Evolutionary conservation across 2,329 filamentous ascomycete genomes (phyloP), one percentile per base, ranked within the genome.

Genomic region (Trichophyton mentagrophytes): DNA sequence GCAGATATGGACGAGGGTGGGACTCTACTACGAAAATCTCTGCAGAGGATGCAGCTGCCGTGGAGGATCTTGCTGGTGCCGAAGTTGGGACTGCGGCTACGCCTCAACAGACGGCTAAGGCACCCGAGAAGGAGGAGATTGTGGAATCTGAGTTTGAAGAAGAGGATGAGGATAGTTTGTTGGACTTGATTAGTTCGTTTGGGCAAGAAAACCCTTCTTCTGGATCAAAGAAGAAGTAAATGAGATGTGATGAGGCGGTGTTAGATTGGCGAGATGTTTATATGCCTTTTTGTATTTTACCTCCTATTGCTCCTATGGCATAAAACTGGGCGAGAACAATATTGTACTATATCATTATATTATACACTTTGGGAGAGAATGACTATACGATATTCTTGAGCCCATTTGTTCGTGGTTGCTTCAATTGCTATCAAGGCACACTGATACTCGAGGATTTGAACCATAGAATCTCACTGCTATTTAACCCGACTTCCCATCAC

Each of bases 1-100:
- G 82, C 64, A 82, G 88, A 61, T 99, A 91, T 78, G 93, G 93
- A 27, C 80, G 87, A 62, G 85, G 84, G 9, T 99, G 89, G 80
- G 93, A 99, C 76, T 78, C 83, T 25, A 76, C 72, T 8, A 75
- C 71, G 61, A 68, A 68, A 20, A 65, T 66, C 42, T 73, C 69
- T 30, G 71, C 67, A 9, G 70, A 72, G 59, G 70, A 71, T 20
- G 63, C 58, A 7, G 61, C 64, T 11, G 70, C 72, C 59, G 70
- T 71, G 47, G 61, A 58, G 33, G 61, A 53, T 36, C 60, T 59
- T 22, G 64, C 64, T 15, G 46, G 62, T 27, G 61, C 62, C 7
- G 66, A 67, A 20, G 58, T 61, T 3, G 67, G 71, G 61, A 65
- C 68, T 8, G 69, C 68, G 8, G 74, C 76, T 13, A 25, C 22